These are phyloP conservation scores for Solanum aculeatissimum DNA, from an alignment of 305 asterid genomes.

Conservation along the genomic window DNA sequence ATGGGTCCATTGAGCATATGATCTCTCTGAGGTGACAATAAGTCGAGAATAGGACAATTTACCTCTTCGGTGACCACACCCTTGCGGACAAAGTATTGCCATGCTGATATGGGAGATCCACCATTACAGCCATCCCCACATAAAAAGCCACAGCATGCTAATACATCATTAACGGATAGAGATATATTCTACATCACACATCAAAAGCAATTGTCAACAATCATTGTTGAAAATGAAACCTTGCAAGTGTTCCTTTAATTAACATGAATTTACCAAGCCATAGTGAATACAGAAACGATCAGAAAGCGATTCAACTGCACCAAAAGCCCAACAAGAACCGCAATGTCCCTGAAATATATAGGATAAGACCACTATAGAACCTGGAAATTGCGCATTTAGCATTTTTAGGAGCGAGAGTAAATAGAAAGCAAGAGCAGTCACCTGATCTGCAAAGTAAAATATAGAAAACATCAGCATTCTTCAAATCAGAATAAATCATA, in stretches of 20 bases:
- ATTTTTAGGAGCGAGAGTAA: neutral
- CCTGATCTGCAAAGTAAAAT: conserved; percentile 55
- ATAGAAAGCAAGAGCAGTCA: conserved; percentile 16
- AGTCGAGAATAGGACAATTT: neutral
- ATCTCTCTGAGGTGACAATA: neutral
- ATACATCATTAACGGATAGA: conserved; percentile 86
- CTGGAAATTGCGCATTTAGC: neutral
- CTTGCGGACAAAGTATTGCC: conserved; percentile 61
- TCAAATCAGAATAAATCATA: neutral
- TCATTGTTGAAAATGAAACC: neutral
- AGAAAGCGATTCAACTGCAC: conserved; percentile 74
- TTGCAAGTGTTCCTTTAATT: neutral
- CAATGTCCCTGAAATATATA: conserved; percentile 66
- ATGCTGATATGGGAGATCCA: conserved; percentile 71
- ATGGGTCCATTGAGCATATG: neutral
- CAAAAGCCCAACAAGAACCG: conserved; percentile 97
- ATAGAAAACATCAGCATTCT: conserved; percentile 20
- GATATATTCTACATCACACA: conserved; percentile 49
- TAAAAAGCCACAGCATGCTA: conserved; percentile 84
- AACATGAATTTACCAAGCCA: conserved; percentile 31
- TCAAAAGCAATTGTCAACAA: neutral
- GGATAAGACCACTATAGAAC: neutral
- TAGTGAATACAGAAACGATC: conserved; percentile 82
- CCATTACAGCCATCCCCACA: conserved; percentile 99
- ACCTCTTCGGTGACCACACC: conserved; percentile 95